phyloP scores from a whole-genome alignment of 73 alveolate species.

The Paraurostyla sp. region DNA sequence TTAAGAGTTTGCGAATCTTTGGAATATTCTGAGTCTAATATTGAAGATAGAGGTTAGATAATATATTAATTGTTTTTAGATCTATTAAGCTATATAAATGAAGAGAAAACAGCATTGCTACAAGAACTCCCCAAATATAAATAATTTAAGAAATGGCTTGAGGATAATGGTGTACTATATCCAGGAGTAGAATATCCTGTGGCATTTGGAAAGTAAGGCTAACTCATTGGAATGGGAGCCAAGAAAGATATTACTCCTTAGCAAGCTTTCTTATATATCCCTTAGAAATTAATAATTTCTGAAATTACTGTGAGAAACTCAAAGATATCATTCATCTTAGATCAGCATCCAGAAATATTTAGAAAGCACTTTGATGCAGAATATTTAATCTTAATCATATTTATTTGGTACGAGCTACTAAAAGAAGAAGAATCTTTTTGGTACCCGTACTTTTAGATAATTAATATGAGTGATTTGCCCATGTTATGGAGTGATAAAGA shows the following conservation, averaged over 20 bases:
- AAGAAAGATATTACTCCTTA: slow-evolving; percentile 53
- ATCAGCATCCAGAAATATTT: slow-evolving; percentile 46
- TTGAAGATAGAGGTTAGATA: slow-evolving; percentile 20
- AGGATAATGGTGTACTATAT: slow-evolving; percentile 29
- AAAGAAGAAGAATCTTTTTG: slow-evolving; percentile 60
- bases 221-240: slow-evolving; percentile 60
- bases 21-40: neutral
- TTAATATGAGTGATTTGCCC: slow-evolving; percentile 57
- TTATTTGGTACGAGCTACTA: slow-evolving; percentile 14
- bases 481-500: slow-evolving; percentile 54
- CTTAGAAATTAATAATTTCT: slow-evolving; percentile 27
- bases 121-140: neutral
- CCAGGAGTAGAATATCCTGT: slow-evolving; percentile 66
- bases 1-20: neutral
- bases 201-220: slow-evolving; percentile 58
- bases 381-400: slow-evolving; percentile 15
- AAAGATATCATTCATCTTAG: neutral
- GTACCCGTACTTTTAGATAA: slow-evolving; percentile 41
- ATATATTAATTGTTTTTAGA: neutral
- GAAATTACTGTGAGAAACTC: slow-evolving; percentile 41
- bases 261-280: slow-evolving; percentile 54
- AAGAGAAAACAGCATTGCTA: slow-evolving; percentile 2
- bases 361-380: slow-evolving; percentile 54
- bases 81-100: neutral
- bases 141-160: slow-evolving; percentile 7